A percentile compares a stretch with the other conserved stretches of the same genome.
phyloP scores from a whole-genome alignment of 257 asterid genomes.

The Rehmannia glutinosa region DNA sequence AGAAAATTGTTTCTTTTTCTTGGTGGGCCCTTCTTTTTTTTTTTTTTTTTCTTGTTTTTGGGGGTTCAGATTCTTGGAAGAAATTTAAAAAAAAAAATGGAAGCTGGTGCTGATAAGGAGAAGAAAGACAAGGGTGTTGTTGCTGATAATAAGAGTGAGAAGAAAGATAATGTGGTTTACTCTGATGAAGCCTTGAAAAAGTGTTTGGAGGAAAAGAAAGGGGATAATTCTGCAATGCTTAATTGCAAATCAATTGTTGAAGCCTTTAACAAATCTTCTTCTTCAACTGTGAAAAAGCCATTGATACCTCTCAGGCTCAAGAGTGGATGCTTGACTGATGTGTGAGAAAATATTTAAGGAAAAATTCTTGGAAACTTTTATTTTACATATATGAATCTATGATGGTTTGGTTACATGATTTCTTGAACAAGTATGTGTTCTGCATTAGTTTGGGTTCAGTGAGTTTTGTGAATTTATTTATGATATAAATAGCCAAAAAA shows the following conservation, averaged over 20 bases:
- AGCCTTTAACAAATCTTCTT: slow-evolving; percentile 21
- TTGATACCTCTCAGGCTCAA: slow-evolving; percentile 11
- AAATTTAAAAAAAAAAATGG: neutral
- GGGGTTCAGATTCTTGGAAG: neutral
- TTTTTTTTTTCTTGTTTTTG: neutral
- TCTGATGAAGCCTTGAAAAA: slow-evolving; percentile 30
- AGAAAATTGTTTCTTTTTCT: too few species aligned
- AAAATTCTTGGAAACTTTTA: too few species aligned
- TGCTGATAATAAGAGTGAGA: neutral
- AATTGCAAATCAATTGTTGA: slow-evolving; percentile 33
- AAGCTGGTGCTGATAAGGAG: neutral
- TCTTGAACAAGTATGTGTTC: too few species aligned
- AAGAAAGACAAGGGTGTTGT: neutral
- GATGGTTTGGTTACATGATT: too few species aligned
- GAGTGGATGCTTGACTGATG: slow-evolving; percentile 30
- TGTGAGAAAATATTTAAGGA: too few species aligned
- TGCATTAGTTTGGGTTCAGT: too few species aligned
- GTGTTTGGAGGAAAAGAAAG: slow-evolving; percentile 38
- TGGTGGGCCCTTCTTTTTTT: neutral
- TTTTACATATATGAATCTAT: too few species aligned
- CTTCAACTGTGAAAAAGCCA: slow-evolving; percentile 17
- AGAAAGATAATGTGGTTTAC: slow-evolving; percentile 12
- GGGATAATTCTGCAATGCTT: slow-evolving; percentile 20
- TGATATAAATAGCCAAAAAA: too few species aligned
- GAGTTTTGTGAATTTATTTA: too few species aligned